A percentile compares a stretch with the other conserved stretches of the same genome.
Evolutionary conservation across 345 rosid genomes (phyloP).

Genomic region (Eucalyptus sp.): DNA sequence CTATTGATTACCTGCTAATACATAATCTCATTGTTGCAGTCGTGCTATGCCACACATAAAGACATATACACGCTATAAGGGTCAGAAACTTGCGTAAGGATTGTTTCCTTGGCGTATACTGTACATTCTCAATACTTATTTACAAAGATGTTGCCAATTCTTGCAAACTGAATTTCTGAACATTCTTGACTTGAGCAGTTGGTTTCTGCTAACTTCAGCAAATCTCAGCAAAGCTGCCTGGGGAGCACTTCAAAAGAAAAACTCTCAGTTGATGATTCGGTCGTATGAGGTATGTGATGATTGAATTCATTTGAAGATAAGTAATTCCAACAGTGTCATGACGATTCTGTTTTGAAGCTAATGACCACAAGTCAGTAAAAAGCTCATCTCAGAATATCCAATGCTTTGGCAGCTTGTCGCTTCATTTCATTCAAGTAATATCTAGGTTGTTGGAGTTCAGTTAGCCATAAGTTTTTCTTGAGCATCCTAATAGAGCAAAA

Average conservation of each 20-base stretch:
- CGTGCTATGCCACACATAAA: conserved; percentile 96
- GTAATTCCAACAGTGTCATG: background rate
- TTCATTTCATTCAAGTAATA: background rate
- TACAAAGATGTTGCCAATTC: background rate
- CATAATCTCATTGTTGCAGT: conserved; percentile 21
- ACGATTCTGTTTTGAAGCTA: background rate
- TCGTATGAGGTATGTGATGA: conserved; percentile 62
- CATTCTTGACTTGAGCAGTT: conserved; percentile 23
- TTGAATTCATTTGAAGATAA: background rate
- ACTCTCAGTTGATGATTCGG: conserved; percentile 91
- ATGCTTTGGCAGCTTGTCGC: background rate
- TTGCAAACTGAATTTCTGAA: background rate
- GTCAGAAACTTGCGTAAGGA: conserved; percentile 78
- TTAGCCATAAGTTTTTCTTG: background rate
- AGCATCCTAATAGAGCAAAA: background rate
- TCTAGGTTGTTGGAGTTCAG: background rate
- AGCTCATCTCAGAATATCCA: background rate
- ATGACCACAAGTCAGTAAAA: background rate
- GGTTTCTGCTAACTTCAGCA: conserved; percentile 85
- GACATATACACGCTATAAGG: conserved; percentile 73
- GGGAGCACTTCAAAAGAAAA: conserved; percentile 94
- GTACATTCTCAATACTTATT: background rate
- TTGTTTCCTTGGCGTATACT: background rate
- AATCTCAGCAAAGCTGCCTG: conserved; percentile 98
- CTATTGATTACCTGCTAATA: background rate